These are phyloP conservation scores for Camellia japonica DNA, from an alignment of 148 eudicot species.

Conservation along the genomic window DNA sequence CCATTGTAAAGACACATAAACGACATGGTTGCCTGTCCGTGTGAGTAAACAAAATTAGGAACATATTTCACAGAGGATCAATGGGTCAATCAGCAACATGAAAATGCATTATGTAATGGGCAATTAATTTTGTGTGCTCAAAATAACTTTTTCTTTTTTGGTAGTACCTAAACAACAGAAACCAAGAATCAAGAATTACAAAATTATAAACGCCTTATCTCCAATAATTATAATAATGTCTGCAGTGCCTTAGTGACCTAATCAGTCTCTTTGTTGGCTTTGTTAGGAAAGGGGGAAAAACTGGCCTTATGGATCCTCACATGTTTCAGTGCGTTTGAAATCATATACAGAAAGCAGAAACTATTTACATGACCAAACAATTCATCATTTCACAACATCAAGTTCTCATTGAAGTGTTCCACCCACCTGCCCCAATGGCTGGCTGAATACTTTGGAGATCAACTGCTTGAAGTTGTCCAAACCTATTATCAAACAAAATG, in stretches of 20 bases:
- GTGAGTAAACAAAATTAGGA: neutral
- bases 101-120: neutral
- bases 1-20: neutral
- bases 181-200: neutral
- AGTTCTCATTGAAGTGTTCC: neutral
- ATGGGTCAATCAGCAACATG: neutral
- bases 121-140: neutral
- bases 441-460: slow-evolving; percentile 93
- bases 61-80: neutral
- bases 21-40: neutral
- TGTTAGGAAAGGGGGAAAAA: too few relatives aligned
- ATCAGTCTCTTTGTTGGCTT: too few relatives aligned
- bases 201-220: neutral
- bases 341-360: neutral
- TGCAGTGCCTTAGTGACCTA: neutral
- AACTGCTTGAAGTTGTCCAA: slow-evolving; percentile 92
- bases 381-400: neutral
- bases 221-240: neutral
- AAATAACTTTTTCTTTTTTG: too few relatives aligned
- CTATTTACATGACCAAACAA: neutral
- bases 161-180: neutral
- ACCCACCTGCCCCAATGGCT: slow-evolving; percentile 78
- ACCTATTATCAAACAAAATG: slow-evolving; percentile 46
- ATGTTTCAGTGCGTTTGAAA: too few relatives aligned
- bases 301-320: too few relatives aligned